Evolutionary conservation across 2,329 filamentous ascomycete species (phyloP).

Genomic region (Sporothrix humicola): DNA sequence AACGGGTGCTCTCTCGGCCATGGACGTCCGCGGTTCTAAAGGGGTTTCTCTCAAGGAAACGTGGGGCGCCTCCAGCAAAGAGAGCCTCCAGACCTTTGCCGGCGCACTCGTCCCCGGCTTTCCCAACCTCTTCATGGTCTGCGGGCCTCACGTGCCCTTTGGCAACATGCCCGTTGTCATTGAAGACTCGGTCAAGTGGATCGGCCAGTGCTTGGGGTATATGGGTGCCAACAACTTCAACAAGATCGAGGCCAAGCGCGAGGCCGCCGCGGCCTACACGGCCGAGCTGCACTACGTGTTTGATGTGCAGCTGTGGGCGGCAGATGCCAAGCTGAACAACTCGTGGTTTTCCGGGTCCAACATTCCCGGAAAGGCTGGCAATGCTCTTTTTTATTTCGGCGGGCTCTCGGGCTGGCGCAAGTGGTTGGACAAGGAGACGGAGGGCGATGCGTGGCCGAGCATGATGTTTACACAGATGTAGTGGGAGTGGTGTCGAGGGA

Average conservation of each 20-base stretch:
- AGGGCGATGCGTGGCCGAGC: neutral
- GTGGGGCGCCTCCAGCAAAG: slow-evolving; percentile 39
- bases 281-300: neutral
- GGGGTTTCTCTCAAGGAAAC: slow-evolving; percentile 41
- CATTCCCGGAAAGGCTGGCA: neutral
- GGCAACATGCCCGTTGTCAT: slow-evolving; percentile 29
- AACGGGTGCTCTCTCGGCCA: slow-evolving; percentile 44
- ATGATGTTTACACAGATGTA: neutral
- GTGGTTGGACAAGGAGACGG: neutral
- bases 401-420: neutral
- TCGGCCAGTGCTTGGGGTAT: slow-evolving; percentile 31
- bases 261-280: slow-evolving; percentile 22
- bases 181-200: slow-evolving; percentile 32
- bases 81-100: slow-evolving; percentile 41
- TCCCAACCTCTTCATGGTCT: slow-evolving; percentile 37
- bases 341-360: neutral
- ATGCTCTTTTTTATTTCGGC: neutral
- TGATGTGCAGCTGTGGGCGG: neutral
- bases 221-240: slow-evolving; percentile 26
- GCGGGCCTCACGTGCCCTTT: slow-evolving; percentile 35
- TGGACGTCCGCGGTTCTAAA: slow-evolving; percentile 42
- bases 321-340: neutral
- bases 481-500: neutral
- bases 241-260: slow-evolving; percentile 28
- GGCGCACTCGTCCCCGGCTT: slow-evolving; percentile 37